Percentiles rank a stretch among this genome's conserved stretches.
phyloP scores from a whole-genome alignment of 805 yeast genomes.

The Blastobotrys muscicola region DNA sequence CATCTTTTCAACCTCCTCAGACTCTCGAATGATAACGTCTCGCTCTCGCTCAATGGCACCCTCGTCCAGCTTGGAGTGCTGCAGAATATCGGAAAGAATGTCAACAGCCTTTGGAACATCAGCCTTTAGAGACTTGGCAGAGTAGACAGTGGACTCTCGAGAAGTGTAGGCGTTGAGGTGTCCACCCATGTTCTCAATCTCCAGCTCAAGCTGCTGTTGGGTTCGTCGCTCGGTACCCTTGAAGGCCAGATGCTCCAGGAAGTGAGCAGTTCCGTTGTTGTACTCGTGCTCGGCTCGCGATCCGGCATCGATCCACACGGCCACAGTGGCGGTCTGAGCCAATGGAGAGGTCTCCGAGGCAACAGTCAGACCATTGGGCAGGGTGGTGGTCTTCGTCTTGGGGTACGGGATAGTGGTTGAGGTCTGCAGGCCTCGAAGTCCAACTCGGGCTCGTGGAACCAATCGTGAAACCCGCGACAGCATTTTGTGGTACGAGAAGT shows the following conservation, averaged over 20 bases:
- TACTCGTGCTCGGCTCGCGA: slow-evolving; percentile 86
- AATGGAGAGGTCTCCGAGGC: slow-evolving; percentile 86
- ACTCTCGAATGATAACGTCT: slow-evolving; percentile 90
- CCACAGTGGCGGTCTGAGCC: slow-evolving; percentile 91
- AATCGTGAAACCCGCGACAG: no score
- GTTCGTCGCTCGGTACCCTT: slow-evolving; percentile 82
- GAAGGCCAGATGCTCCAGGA: slow-evolving; percentile 91
- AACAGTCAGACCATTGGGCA: slow-evolving; percentile 88
- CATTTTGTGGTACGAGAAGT: no score
- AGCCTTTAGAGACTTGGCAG: slow-evolving; percentile 73
- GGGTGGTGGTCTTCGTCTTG: slow-evolving; percentile 54
- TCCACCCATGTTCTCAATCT: slow-evolving; percentile 92
- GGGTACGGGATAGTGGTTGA: slow-evolving; percentile 23
- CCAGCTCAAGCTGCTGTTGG: slow-evolving; percentile 78
- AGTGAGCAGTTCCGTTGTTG: slow-evolving; percentile 94
- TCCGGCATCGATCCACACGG: slow-evolving; percentile 98
- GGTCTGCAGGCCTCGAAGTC: slow-evolving; percentile 1
- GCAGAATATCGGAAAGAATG: slow-evolving; percentile 80
- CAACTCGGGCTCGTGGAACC: background rate
- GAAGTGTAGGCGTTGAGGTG: slow-evolving; percentile 98
- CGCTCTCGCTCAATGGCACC: slow-evolving; percentile 90
- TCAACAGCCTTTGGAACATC: slow-evolving; percentile 84
- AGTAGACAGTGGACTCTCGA: slow-evolving; percentile 94
- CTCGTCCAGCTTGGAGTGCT: slow-evolving; percentile 72
- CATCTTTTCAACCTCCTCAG: slow-evolving; percentile 97